Percentiles rank a stretch among this genome's conserved stretches.
Conservation (phyloP, 2,329 filamentous ascomycete genomes). For the Trichoderma atrobrunneum region DNA sequence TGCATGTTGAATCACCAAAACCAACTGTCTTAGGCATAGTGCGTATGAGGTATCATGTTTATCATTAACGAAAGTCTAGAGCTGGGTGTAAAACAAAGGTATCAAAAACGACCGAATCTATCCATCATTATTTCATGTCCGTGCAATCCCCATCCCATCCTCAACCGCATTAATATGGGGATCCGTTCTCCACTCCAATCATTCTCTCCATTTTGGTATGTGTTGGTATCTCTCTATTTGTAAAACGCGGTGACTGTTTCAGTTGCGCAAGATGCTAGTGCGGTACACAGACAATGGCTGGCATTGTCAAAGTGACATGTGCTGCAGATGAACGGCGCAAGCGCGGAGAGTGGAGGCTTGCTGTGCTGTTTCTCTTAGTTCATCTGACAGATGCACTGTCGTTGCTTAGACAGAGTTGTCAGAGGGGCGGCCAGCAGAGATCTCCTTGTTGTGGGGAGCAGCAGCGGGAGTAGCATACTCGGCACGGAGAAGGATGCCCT, state of each 20-base stretch:
- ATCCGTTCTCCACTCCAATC: not conserved
- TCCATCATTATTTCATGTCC: conserved; percentile 1
- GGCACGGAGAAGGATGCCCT: conserved; percentile 15
- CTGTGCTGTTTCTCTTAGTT: not conserved
- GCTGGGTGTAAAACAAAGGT: not conserved
- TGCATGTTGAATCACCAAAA: not conserved
- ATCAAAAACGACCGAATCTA: conserved; percentile 15
- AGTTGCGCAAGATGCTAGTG: not conserved
- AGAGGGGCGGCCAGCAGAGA: not conserved
- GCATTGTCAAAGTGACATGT: not conserved
- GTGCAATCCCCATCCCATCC: not conserved
- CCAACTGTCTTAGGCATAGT: not conserved
- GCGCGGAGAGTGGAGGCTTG: not conserved
- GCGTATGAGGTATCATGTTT: conserved; percentile 6
- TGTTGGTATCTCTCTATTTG: conserved; percentile 2
- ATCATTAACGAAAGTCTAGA: conserved; percentile 13
- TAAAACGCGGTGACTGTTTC: not conserved
- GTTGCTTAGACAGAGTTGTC: not conserved
- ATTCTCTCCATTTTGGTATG: not conserved
- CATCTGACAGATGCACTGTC: not conserved
- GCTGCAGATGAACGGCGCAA: not conserved
- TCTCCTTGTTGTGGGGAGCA: conserved; percentile 4
- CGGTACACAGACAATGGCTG: not conserved
- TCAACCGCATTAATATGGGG: conserved; percentile 10
- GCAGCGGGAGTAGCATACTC: conserved; percentile 1